Conservation (phyloP, 2,329 filamentous ascomycete genomes). For the Aureobasidium melanogenum region DNA sequence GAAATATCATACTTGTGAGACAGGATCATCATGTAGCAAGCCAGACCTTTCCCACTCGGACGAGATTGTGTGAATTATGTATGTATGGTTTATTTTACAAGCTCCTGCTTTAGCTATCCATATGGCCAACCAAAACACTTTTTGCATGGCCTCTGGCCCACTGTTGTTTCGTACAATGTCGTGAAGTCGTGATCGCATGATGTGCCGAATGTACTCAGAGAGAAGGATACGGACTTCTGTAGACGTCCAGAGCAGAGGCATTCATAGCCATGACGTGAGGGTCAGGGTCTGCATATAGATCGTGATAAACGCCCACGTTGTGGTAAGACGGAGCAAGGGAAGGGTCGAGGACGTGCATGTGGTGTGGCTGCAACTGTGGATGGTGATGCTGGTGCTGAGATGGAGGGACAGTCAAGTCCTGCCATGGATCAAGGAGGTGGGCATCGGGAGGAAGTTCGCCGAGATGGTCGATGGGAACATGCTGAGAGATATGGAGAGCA, state of each 20-base stretch:
- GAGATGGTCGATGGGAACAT: background rate
- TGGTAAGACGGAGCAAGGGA: constrained; percentile 6
- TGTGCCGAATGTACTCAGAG: background rate
- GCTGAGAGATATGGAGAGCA: background rate
- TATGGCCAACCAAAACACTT: background rate
- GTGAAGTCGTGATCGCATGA: background rate
- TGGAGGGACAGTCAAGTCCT: background rate
- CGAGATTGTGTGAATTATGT: too few species aligned
- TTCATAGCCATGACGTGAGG: background rate
- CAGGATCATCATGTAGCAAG: too few species aligned
- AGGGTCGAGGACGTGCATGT: constrained; percentile 5
- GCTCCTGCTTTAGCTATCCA: background rate
- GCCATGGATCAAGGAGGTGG: constrained; percentile 9
- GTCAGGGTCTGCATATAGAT: background rate
- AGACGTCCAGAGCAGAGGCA: background rate
- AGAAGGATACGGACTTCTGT: constrained; percentile 11
- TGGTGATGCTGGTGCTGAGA: background rate
- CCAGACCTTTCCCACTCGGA: too few species aligned
- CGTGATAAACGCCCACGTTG: background rate
- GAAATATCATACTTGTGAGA: too few species aligned
- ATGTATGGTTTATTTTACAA: background rate
- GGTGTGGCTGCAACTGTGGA: constrained; percentile 1
- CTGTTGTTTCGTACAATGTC: background rate
- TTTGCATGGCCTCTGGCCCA: background rate
- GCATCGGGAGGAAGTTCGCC: background rate